Conservation (phyloP, 306 rosid species). For the Quercus alba region DNA sequence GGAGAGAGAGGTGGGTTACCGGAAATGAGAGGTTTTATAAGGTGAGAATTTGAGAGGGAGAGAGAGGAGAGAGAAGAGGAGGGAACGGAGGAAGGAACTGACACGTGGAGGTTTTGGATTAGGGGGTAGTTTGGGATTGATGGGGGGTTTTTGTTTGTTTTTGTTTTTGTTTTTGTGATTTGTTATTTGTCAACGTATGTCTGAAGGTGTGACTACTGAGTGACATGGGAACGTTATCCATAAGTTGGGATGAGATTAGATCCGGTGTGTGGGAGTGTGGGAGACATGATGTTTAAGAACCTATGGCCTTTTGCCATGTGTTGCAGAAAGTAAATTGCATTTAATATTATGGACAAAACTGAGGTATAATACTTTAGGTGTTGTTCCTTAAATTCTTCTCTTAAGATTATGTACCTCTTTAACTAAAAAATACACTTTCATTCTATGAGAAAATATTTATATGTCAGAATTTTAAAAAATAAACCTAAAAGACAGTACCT, state of each 20-base stretch:
- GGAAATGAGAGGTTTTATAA: conserved; percentile 28
- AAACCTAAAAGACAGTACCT: accelerated
- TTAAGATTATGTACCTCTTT: too few species aligned
- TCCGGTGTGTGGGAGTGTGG: too few species aligned
- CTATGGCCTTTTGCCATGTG: too few species aligned
- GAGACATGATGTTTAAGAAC: too few species aligned
- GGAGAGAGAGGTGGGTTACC: conserved; percentile 12
- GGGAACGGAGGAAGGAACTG: not conserved
- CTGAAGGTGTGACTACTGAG: not conserved
- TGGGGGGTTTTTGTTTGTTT: not conserved
- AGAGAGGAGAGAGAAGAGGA: not conserved
- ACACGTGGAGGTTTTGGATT: conserved; percentile 43
- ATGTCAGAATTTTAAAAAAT: too few species aligned
- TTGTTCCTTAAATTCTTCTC: accelerated
- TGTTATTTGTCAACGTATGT: conserved; percentile 24
- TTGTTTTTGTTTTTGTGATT: conserved; percentile 4
- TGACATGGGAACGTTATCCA: conserved; percentile 63
- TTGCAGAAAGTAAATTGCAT: too few species aligned
- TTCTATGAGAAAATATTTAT: accelerated
- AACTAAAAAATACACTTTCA: too few species aligned
- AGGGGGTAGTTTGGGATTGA: not conserved
- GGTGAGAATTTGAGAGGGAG: not conserved
- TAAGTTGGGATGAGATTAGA: too few species aligned
- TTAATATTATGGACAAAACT: too few species aligned
- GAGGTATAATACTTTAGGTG: accelerated